These are phyloP conservation scores for Letharia columbiana DNA, from an alignment of 495 filamentous ascomycete genomes.

Conservation along the genomic window DNA sequence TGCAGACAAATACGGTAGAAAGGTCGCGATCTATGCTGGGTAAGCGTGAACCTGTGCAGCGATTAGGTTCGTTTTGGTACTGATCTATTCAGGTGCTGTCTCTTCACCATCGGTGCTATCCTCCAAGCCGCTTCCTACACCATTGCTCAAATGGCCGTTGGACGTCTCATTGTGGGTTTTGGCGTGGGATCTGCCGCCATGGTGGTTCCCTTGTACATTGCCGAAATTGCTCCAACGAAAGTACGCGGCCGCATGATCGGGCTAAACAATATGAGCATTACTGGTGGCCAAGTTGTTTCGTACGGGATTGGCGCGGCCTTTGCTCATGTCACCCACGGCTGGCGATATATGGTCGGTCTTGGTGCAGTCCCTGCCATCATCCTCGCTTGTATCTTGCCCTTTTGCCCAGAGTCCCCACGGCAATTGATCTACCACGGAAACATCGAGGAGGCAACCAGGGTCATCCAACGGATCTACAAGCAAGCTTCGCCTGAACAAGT, in stretches of 20 bases:
- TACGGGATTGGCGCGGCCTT: conserved; percentile 47
- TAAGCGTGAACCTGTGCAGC: conserved; percentile 22
- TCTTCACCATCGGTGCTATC: conserved; percentile 11
- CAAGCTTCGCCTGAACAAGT: conserved; percentile 34
- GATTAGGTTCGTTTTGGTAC: background rate
- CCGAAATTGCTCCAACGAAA: conserved; percentile 42
- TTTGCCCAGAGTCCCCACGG: conserved; percentile 47
- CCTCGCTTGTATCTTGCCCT: conserved; percentile 34
- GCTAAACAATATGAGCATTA: conserved; percentile 48
- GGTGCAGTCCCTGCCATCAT: conserved; percentile 43
- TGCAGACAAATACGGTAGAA: conserved; percentile 44
- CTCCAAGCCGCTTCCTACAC: conserved; percentile 39
- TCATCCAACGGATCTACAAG: conserved; percentile 36
- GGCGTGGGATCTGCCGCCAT: conserved; percentile 47
- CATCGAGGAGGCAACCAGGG: conserved; percentile 32
- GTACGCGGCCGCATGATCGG: conserved; percentile 47
- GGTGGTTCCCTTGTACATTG: conserved; percentile 41
- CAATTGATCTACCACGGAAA: conserved; percentile 41
- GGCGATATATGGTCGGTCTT: conserved; percentile 43
- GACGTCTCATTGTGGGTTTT: conserved; percentile 43
- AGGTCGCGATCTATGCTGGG: conserved; percentile 39
- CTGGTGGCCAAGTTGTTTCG: conserved; percentile 43
- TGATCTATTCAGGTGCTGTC: background rate
- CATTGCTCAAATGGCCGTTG: conserved; percentile 41
- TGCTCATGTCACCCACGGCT: conserved; percentile 38